phyloP scores from a whole-genome alignment of 768 basidiomycete genomes.

The Boletus vinaceobasis region DNA sequence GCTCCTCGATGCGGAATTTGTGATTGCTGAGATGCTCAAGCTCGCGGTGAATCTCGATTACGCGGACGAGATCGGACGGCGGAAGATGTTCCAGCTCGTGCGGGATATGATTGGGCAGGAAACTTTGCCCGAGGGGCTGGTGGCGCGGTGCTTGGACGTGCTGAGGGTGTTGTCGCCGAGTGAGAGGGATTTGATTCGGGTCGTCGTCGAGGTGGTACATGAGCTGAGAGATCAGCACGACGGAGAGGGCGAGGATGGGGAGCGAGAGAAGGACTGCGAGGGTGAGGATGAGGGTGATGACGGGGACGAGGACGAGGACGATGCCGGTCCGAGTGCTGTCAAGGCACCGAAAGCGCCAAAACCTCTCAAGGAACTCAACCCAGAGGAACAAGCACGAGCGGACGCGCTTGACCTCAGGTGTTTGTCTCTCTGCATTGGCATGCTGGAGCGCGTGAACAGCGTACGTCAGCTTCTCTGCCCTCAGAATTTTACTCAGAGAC shows the following conservation, averaged over 20 bases:
- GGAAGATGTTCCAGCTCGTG: conserved; percentile 84
- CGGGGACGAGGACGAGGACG: conserved; percentile 2
- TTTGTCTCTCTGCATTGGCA: conserved; percentile 70
- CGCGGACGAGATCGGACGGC: conserved; percentile 84
- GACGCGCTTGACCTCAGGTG: conserved; percentile 74
- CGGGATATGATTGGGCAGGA: conserved; percentile 81
- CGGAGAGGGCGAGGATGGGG: conserved; percentile 41
- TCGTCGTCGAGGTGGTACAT: conserved; percentile 85
- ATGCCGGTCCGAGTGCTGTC: neutral
- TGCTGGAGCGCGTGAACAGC: conserved; percentile 83
- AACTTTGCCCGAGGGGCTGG: conserved; percentile 61
- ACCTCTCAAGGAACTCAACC: conserved; percentile 41
- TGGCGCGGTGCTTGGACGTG: conserved; percentile 80
- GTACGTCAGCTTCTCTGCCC: conserved; percentile 41
- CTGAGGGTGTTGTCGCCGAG: conserved; percentile 64
- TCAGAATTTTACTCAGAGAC: neutral
- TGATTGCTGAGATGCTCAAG: conserved; percentile 78
- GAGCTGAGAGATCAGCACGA: conserved; percentile 57
- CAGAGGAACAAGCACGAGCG: conserved; percentile 55
- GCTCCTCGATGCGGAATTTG: conserved; percentile 42
- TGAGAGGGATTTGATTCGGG: conserved; percentile 82
- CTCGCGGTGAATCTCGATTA: conserved; percentile 83
- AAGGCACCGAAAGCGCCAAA: conserved; percentile 18
- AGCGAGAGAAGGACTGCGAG: conserved; percentile 31
- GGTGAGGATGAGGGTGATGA: conserved; percentile 37